Evolutionary conservation across 345 rosid genomes (phyloP).

Genomic region (Eucalyptus grandis): DNA sequence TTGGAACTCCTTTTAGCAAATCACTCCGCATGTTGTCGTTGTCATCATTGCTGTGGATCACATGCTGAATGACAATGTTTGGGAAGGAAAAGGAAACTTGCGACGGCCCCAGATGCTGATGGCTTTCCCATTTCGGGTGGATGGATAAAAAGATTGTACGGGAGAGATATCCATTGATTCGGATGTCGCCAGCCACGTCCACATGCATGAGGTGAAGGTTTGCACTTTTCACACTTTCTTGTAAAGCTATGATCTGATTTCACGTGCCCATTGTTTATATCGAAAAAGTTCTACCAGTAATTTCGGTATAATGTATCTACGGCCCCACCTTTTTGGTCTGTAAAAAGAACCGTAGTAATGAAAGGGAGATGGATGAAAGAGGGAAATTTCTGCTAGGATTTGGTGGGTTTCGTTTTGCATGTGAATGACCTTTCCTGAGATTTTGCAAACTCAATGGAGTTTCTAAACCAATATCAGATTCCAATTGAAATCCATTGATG

Average conservation of each 20-base stretch:
- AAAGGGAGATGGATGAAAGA: background rate
- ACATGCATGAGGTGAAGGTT: background rate
- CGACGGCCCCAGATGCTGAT: background rate
- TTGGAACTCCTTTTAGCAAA: background rate
- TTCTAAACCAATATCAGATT: background rate
- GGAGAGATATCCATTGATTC: background rate
- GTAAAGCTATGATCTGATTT: background rate
- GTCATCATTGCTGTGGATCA: background rate
- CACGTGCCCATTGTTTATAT: background rate
- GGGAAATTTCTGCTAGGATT: background rate
- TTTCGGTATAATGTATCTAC: background rate
- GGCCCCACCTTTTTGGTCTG: background rate
- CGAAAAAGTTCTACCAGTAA: background rate
- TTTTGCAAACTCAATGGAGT: background rate
- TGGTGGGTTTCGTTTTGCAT: background rate
- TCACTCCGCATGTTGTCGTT: background rate
- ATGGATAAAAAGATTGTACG: background rate
- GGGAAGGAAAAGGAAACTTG: background rate
- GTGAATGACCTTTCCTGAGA: background rate
- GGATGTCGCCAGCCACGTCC: background rate
- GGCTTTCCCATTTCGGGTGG: background rate
- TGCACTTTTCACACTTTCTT: background rate
- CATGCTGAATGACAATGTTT: background rate
- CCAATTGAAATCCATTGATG: background rate
- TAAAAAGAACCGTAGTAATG: background rate